These are phyloP conservation scores for Alternaria viburni DNA, from an alignment of 2,329 filamentous ascomycete species.

Conservation along the genomic window DNA sequence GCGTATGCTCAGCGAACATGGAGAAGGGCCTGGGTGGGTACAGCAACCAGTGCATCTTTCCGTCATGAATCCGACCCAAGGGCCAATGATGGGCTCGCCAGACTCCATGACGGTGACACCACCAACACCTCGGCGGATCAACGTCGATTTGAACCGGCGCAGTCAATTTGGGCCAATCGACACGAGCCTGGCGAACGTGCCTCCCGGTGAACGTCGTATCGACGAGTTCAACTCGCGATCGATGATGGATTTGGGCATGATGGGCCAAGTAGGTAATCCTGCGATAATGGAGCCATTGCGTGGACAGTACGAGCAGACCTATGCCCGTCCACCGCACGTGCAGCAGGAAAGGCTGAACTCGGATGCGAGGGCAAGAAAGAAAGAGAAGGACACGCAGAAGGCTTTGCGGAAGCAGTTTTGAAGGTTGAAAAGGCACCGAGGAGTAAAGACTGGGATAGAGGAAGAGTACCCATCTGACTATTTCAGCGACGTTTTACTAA, in stretches of 20 bases:
- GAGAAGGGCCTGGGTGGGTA: neutral
- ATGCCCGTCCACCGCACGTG: neutral
- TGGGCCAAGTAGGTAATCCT: neutral
- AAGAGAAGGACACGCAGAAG: neutral
- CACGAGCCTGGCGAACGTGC: neutral
- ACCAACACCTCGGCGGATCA: neutral
- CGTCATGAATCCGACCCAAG: neutral
- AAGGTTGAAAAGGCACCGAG: neutral
- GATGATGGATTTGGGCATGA: neutral
- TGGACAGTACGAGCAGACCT: neutral
- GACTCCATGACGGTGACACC: neutral
- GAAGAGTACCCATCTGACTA: neutral
- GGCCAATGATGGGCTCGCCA: neutral
- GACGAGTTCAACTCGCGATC: neutral
- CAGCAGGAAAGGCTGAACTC: neutral
- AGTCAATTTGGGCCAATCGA: neutral
- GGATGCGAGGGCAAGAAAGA: neutral
- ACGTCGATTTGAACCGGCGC: neutral
- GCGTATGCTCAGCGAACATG: neutral
- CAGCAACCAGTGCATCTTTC: neutral
- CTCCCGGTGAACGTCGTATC: neutral
- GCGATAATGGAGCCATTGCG: neutral
- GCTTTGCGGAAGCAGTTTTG: neutral
- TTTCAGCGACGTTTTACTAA: neutral
- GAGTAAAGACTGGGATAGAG: neutral